phyloP scores from a whole-genome alignment of 164 flowering plant genomes.

The Liquidambar formosana region DNA sequence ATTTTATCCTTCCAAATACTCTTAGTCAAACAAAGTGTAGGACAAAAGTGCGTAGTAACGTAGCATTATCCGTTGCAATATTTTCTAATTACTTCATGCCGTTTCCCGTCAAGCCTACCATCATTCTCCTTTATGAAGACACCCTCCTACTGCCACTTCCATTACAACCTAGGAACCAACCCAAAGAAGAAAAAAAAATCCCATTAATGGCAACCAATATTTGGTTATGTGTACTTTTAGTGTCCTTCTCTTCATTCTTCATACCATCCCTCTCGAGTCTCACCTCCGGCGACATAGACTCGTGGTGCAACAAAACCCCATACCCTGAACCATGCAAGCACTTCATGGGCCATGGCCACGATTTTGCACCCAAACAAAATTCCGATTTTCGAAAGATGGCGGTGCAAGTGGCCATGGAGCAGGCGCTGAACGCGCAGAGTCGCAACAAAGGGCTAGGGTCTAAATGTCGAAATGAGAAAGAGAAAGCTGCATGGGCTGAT shows the following conservation, averaged over 20 bases:
- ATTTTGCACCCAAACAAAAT: slow-evolving; percentile 15
- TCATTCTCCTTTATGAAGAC: neutral
- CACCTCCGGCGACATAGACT: slow-evolving; percentile 20
- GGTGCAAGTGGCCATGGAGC: slow-evolving; percentile 35
- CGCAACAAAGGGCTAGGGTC: slow-evolving; percentile 30
- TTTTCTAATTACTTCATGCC: no score
- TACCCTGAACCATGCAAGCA: slow-evolving; percentile 49
- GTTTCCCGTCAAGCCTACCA: neutral
- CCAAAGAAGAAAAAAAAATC: neutral
- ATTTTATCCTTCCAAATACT: no score
- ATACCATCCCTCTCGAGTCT: slow-evolving; percentile 6
- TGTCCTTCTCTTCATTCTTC: slow-evolving; percentile 10
- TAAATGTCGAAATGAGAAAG: slow-evolving; percentile 34
- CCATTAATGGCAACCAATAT: slow-evolving; percentile 13
- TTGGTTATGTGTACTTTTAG: neutral
- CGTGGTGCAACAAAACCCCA: slow-evolving; percentile 57
- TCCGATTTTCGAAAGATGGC: slow-evolving; percentile 40
- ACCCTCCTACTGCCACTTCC: neutral
- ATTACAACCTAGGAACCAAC: neutral
- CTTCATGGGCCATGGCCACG: slow-evolving; percentile 22
- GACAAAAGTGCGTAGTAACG: no score
- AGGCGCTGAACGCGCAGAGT: slow-evolving; percentile 30
- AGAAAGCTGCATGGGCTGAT: slow-evolving; percentile 53
- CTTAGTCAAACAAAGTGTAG: no score
- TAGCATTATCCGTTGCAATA: no score